Evolutionary conservation across 768 basidiomycete species (phyloP).

Genomic region (Cystofilobasidium macerans): DNA sequence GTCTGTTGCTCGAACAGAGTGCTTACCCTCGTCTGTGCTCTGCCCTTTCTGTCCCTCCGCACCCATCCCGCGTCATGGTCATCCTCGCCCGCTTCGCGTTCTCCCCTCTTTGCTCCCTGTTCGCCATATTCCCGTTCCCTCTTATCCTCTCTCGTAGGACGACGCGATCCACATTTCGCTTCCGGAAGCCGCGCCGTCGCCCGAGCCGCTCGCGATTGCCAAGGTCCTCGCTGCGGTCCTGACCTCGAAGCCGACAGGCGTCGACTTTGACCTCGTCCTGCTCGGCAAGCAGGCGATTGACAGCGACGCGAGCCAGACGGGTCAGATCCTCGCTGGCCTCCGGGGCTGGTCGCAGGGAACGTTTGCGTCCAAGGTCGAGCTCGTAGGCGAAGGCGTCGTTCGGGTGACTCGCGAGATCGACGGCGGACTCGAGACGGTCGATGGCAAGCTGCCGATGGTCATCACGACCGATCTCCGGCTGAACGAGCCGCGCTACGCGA

Average conservation of each 20-base stretch:
- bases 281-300: slow-evolving; percentile 98
- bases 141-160: slow-evolving; percentile 43
- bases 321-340: slow-evolving; percentile 92
- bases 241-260: slow-evolving; percentile 46
- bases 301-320: slow-evolving; percentile 88
- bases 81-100: too few relatives aligned
- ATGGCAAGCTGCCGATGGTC: slow-evolving; percentile 66
- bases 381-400: slow-evolving; percentile 55
- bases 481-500: slow-evolving; percentile 2
- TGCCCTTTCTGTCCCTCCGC: too few relatives aligned
- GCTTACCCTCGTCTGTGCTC: too few relatives aligned
- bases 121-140: neutral
- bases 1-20: too few relatives aligned
- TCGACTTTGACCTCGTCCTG: slow-evolving; percentile 70
- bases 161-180: slow-evolving; percentile 79
- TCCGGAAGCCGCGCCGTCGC: slow-evolving; percentile 57
- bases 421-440: slow-evolving; percentile 76
- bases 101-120: neutral
- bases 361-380: slow-evolving; percentile 73
- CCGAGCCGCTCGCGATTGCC: slow-evolving; percentile 86
- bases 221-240: slow-evolving; percentile 71
- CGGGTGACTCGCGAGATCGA: slow-evolving; percentile 82
- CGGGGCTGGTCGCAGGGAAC: slow-evolving; percentile 88
- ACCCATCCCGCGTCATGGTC: too few relatives aligned
- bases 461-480: slow-evolving; percentile 87